Evolutionary conservation across 208 protist species (phyloP), one percentile per base, ranked within the genome.

Genomic region (Leishmania turanica): DNA sequence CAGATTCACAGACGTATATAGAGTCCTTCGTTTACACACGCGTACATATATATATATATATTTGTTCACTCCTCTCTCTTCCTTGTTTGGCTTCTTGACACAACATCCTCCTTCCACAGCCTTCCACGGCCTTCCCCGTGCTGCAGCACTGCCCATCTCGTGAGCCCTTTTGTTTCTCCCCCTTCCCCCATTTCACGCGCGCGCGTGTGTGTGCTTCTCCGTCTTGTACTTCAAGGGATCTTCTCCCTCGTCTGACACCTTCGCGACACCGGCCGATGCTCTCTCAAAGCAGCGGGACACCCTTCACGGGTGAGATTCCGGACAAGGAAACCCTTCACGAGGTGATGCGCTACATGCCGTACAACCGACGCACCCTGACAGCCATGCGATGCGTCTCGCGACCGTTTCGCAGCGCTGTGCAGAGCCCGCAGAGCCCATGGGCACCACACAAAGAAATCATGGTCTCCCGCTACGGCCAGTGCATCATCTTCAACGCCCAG

Each of bases 331-430:
- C 87, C 37, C 71, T 96, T 24, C 90, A 93, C 75, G 87, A 95
- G 58, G 82, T 95, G 24, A 93, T 96, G 93, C 82, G 84, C 77
- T 96, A 91, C 81, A 91, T 96, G 17, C 93, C 93, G n/a, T 95
- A 92, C 75, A 96, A 96, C 73, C 86, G 93, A n/a, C 93, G 93
- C 72, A 96, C 93, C 6, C 87, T 96, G 58, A 93, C 89, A 1
- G 53, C 91, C 27, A 86, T 96, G 90, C 93, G 93, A 2, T 96
- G 93, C 76, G 91, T 96, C 1, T 94, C 93, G 40, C 89, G 91
- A 65, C 90, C 90, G 1, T 96, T 93, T 72, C 91, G 93, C 37
- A 91, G 90, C 54, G 93, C 89, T 27, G 91, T 96, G 47, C 93
- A 96, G 87, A 90, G 87, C 78, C 79, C 79, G 13, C 75, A 88